Evolutionary conservation across 495 filamentous ascomycete species (phyloP), one percentile per base, ranked within the genome.

Genomic region (Penicillium flavigenum): DNA sequence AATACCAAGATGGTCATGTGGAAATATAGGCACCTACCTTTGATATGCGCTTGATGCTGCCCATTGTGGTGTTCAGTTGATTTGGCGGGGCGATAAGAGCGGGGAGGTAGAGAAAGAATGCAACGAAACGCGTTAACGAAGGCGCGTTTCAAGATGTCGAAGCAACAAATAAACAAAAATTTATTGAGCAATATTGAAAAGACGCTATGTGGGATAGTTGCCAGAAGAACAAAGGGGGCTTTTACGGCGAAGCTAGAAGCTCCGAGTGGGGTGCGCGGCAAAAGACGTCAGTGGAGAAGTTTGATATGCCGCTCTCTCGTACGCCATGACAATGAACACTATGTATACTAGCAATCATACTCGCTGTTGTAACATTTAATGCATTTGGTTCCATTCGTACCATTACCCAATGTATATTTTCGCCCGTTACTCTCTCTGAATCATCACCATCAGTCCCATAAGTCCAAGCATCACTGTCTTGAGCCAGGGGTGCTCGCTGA

Each of bases 401-500:
- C 36, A 17, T 39, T 39, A 8, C 7, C 36, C 5, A 38, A 27
- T 39, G 55, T 56, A 39, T 55, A 53, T 49, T 59, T 48, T 41
- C 19, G 17, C 44, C 56, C 26, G 47, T 71, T 67, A 92, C 73
- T 98, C 94, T 65, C 94, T 76, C 72, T 99, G 95, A 65, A 98
- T 72, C 17, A 98, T 86, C 12, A 97, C 95, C 78, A 96, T 86
- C 64, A 97, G 68, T 0, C 94, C 94, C 94, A 99, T 99, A 5
- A 97, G 76, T 4, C 90, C 93, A 65, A 99, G 70, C 82, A 98
- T 86, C 2, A 87, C 92, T 14, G 88, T 92, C 83, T 99, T 99
- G 62, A 97, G 65, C 95, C 94, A 98, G 17, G 95, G 94, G 69
- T 99, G 88, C 72, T 99, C 94, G 56, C 88, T 92, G 51, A 99